Evolutionary conservation across 306 rosid species (phyloP), one percentile per base, ranked within the genome.

Genomic region (Boehmeria nivea): DNA sequence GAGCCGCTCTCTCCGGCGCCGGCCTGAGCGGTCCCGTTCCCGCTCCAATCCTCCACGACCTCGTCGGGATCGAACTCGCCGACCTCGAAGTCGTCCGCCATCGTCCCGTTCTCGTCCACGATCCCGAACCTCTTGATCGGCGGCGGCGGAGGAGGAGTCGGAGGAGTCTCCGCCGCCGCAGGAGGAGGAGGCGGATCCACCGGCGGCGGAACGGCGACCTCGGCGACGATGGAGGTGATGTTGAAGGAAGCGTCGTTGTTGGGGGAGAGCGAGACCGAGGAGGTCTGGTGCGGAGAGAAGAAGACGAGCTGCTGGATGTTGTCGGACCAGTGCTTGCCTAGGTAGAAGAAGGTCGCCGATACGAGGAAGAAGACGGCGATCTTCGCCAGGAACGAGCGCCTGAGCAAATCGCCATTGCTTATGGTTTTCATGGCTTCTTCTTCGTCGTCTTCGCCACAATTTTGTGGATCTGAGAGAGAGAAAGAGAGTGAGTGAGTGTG

Each of bases 71-170:
- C 88, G 8, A 84, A 78, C 43, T 71, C 73, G 25, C 95, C 96
- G 22, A 91, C 81, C 59, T 82, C 85, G 59, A 91, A 91, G 12
- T 84, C 81, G 14, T 80, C 86, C 4, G 95, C 63, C 95, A 86
- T 90, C 33, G 94, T 86, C 28, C 96, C 98, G 54, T 87, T 82
- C 73, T 87, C 87, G 28, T 71, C 74, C 46, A 87, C 82, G 63
- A 90, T 76, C 69, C 95, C 98, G 53, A 78, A 77, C 64, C 79
- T 72, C 79, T 56, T 63, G 16, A 81, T 21, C 17, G 67, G 42
- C 12, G 2, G 50, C 2, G 81, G 44, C 0, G 68, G 66, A 0
- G 57, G 66, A 4, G 60, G 46, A 2, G 62, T 42, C 14, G 64
- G 44, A 13, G 3, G 43, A n/a, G n/a, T n/a, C n/a, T n/a, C n/a